A percentile compares a stretch with the other conserved stretches of the same genome.
These are phyloP conservation scores for Wickerhamomyces mucosus DNA, from an alignment of 805 yeast genomes.

Conservation along the genomic window DNA sequence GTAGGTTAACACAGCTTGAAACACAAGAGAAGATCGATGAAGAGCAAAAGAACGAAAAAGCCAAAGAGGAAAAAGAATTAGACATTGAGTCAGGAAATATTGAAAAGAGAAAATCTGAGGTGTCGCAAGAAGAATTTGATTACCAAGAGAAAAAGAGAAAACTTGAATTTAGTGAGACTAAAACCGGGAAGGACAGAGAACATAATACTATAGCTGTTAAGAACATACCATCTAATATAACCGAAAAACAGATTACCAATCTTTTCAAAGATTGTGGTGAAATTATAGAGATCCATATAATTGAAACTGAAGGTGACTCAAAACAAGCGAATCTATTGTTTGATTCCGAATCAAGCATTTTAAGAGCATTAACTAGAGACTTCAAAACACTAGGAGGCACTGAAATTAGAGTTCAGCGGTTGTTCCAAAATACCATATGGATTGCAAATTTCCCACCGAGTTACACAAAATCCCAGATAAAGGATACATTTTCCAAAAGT, in stretches of 20 bases:
- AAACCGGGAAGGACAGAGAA: slow-evolving; percentile 44
- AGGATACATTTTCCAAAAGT: slow-evolving; percentile 24
- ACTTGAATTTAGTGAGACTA: slow-evolving; percentile 1
- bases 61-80: slow-evolving; percentile 7
- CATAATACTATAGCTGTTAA: slow-evolving; percentile 44
- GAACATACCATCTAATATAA: slow-evolving; percentile 32
- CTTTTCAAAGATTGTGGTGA: slow-evolving; percentile 57
- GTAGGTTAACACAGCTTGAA: slow-evolving; percentile 6
- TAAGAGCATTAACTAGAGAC: slow-evolving; percentile 53
- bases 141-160: slow-evolving; percentile 5
- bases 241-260: slow-evolving; percentile 28
- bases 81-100: slow-evolving; percentile 3
- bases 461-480: slow-evolving; percentile 22
- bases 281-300: slow-evolving; percentile 27
- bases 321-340: slow-evolving; percentile 54
- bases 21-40: slow-evolving; percentile 2
- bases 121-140: neutral
- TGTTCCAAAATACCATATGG: slow-evolving; percentile 50
- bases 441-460: slow-evolving; percentile 65
- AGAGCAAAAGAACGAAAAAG: slow-evolving; percentile 1
- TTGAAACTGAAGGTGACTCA: slow-evolving; percentile 7
- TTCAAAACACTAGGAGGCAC: slow-evolving; percentile 34
- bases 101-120: neutral
- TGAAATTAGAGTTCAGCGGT: slow-evolving; percentile 35
- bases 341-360: slow-evolving; percentile 32